Percentiles rank a stretch among this genome's conserved stretches.
phyloP scores from a whole-genome alignment of 495 filamentous ascomycete species.

The Hapsidospora chrysogenum region DNA sequence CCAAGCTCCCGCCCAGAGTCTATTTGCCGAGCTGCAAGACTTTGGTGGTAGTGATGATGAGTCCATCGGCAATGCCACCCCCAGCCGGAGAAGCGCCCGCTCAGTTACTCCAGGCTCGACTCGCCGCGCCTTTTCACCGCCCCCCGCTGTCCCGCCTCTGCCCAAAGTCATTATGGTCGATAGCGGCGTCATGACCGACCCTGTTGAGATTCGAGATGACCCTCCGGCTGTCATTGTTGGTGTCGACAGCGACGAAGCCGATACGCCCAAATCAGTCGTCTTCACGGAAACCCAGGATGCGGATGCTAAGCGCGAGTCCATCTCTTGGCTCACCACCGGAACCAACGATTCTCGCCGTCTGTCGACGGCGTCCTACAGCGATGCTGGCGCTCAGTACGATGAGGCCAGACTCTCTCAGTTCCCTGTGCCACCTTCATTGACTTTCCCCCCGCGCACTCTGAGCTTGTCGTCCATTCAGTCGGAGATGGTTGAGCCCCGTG shows the following conservation, averaged over 20 bases:
- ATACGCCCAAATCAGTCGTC: no score
- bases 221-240: no score
- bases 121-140: constrained; percentile 23
- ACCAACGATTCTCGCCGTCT: constrained; percentile 8
- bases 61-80: constrained; percentile 20
- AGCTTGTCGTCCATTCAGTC: constrained; percentile 12
- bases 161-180: constrained; percentile 52
- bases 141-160: constrained; percentile 36
- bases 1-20: constrained; percentile 49
- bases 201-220: no score
- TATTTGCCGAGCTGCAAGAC: constrained; percentile 80
- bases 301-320: constrained; percentile 8
- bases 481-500: constrained; percentile 13
- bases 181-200: constrained; percentile 77
- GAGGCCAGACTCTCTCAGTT: constrained; percentile 28
- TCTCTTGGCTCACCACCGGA: constrained; percentile 15
- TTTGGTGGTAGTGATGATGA: constrained; percentile 52
- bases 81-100: constrained; percentile 26
- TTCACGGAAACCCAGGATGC: no score
- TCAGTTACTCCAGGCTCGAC: constrained; percentile 22
- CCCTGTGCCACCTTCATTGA: constrained; percentile 25
- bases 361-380: constrained; percentile 19
- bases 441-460: constrained; percentile 8
- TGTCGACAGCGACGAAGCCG: no score
- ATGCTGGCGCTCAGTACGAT: constrained; percentile 20